Base-by-base conservation (phyloP, 2,329 filamentous ascomycete genomes). In the Fusarium fracticaudum region DNA sequence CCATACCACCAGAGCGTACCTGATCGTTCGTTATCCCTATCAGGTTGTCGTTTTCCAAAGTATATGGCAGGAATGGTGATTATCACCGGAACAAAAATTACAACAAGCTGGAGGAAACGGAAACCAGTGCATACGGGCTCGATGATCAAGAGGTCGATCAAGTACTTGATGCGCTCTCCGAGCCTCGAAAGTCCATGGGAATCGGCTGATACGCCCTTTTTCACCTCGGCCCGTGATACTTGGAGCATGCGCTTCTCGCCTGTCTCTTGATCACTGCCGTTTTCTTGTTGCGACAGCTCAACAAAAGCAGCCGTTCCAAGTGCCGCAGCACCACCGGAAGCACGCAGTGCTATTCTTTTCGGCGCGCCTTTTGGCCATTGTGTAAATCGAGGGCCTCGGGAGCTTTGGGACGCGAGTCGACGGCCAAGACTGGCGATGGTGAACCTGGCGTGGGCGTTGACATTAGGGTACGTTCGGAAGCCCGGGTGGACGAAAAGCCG, bases 1-100 rank as follows among this genome's bases (percentile, higher is more conserved):
- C 87, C 86, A 84, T 98, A 99, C 96, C 96, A 99, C 94, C 94
- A 98, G 7, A 98, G 79, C 1, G 95, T 95, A 2, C 96, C 96
- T 11, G 85, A 87, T 71, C 94, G 88, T 84, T 98, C 94, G 73
- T 94, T 90, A 76, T 94, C 92, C 65, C 88, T 89, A 40, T 91
- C 85, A 5, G 88, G 84, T 55, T 90, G 85, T 51, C 92, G 86
- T 40, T 81, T 80, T 2, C 96, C 96, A 65, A 98, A 69, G 93
- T 94, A 98, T 65, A 98, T 91, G 1, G 87, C 88, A 0, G 96
- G 96, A 12, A 97, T 90, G 0, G 93, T 88, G 4, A 92, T 81
- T 60, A 99, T 91, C 47, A 99, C 95, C 0, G 96, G 96, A 26
- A 98, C 91, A 79, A 99, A 99, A 63, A 99, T 96, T 67, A 92